Conservation (phyloP, 2,329 filamentous ascomycete species). For the Sclerotinia subarctica region DNA sequence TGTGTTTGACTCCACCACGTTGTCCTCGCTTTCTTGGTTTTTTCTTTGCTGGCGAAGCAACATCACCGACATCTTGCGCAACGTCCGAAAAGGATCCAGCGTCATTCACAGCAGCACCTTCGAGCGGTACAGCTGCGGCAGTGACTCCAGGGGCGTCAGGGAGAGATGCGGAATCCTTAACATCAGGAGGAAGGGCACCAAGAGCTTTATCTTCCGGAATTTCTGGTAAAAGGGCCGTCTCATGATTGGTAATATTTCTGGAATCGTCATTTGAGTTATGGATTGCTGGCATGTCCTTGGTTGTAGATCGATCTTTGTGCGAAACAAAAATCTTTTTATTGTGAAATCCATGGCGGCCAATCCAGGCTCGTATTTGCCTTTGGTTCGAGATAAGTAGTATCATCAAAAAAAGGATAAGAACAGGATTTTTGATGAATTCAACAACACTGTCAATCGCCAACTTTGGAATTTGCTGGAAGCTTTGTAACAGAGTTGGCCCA, state of each 20-base stretch:
- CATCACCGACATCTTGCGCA: conserved; percentile 10
- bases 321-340: not conserved
- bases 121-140: not conserved
- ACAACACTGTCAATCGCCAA: conserved; percentile 49
- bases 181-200: not conserved
- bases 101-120: conserved; percentile 9
- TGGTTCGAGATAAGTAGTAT: conserved; percentile 31
- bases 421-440: conserved; percentile 55
- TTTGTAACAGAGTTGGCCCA: conserved; percentile 46
- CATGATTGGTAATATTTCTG: not conserved
- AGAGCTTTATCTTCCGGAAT: conserved; percentile 8
- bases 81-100: not conserved
- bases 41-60: conserved; percentile 40
- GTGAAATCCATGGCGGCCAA: conserved; percentile 33
- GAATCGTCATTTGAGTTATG: conserved; percentile 20
- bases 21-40: conserved; percentile 66
- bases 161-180: not conserved
- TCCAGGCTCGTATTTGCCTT: conserved; percentile 33
- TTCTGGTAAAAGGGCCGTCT: not conserved
- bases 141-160: not conserved
- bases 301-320: conserved; percentile 29
- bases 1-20: conserved; percentile 68
- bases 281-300: not conserved
- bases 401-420: conserved; percentile 39
- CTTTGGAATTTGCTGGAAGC: conserved; percentile 50